These are phyloP conservation scores for Elaeis oleifera DNA, from an alignment of 202 grass and related monocot genomes.

Conservation along the genomic window DNA sequence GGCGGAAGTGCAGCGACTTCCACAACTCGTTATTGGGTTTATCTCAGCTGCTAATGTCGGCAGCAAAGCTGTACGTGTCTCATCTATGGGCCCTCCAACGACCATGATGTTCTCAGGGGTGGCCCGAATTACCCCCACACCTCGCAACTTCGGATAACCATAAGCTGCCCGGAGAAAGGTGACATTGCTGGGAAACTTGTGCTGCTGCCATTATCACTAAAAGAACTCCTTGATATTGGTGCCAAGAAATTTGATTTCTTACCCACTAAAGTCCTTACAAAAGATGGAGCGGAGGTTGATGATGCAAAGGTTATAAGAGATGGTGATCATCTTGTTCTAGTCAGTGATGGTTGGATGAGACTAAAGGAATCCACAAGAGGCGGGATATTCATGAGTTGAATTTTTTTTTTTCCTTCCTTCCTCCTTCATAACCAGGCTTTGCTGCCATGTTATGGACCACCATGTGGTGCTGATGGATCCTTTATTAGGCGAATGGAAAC, in stretches of 20 bases:
- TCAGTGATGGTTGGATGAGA: slow-evolving; percentile 28
- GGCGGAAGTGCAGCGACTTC: slow-evolving; percentile 42
- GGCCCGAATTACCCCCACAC: not conserved
- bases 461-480: no score
- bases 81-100: slow-evolving; percentile 1
- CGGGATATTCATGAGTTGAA: no score
- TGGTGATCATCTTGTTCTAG: slow-evolving; percentile 64
- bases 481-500: no score
- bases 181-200: slow-evolving; percentile 51
- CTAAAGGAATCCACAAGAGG: no score
- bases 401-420: no score
- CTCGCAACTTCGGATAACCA: slow-evolving; percentile 41
- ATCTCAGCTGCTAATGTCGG: slow-evolving; percentile 41
- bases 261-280: slow-evolving; percentile 48
- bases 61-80: slow-evolving; percentile 13
- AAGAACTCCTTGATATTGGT: slow-evolving; percentile 62
- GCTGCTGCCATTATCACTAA: slow-evolving; percentile 50
- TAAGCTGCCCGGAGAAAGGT: slow-evolving; percentile 56
- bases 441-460: no score
- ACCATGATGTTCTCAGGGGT: not conserved
- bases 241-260: slow-evolving; percentile 44
- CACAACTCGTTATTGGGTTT: slow-evolving; percentile 79
- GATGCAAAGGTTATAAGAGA: slow-evolving; percentile 79
- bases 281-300: slow-evolving; percentile 66
- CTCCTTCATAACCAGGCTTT: no score